Percentiles rank a stretch among this genome's conserved stretches.
Evolutionary conservation across 2,329 filamentous ascomycete species (phyloP).

Genomic region (Xylaria sp.): DNA sequence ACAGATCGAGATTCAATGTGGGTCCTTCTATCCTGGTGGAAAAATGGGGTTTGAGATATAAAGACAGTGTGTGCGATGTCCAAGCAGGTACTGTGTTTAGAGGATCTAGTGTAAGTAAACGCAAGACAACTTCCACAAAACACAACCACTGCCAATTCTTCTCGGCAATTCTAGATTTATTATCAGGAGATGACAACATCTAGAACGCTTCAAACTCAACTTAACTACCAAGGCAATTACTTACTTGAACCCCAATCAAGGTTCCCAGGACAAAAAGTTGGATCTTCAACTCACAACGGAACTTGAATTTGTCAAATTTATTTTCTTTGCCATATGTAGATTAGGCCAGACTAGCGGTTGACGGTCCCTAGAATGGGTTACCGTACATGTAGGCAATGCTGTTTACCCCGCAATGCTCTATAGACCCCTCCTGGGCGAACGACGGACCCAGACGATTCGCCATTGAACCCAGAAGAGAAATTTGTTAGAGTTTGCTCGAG

Average conservation of each 20-base stretch:
- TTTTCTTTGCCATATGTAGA: slow-evolving; percentile 10
- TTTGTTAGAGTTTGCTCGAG: slow-evolving; percentile 13
- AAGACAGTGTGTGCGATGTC: no score
- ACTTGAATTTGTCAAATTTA: background rate
- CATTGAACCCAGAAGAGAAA: background rate
- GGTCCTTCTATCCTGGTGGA: no score
- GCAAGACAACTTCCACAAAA: background rate
- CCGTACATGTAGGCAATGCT: slow-evolving; percentile 6
- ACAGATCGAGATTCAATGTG: background rate
- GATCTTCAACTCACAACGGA: background rate
- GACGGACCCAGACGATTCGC: background rate
- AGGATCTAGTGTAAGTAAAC: background rate
- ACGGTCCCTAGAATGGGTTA: slow-evolving; percentile 1
- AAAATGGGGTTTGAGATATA: no score
- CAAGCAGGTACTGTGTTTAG: no score
- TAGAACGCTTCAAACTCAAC: no score
- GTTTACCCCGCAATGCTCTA: slow-evolving; percentile 26
- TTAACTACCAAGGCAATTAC: no score
- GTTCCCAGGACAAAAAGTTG: no score
- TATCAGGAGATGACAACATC: no score
- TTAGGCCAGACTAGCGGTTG: background rate
- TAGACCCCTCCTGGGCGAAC: background rate
- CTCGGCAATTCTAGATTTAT: background rate
- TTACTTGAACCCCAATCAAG: no score
- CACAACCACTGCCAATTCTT: background rate